These are phyloP conservation scores for Ustilago tritici DNA, from an alignment of 1,284 basidiomycete genomes.

Conservation along the genomic window DNA sequence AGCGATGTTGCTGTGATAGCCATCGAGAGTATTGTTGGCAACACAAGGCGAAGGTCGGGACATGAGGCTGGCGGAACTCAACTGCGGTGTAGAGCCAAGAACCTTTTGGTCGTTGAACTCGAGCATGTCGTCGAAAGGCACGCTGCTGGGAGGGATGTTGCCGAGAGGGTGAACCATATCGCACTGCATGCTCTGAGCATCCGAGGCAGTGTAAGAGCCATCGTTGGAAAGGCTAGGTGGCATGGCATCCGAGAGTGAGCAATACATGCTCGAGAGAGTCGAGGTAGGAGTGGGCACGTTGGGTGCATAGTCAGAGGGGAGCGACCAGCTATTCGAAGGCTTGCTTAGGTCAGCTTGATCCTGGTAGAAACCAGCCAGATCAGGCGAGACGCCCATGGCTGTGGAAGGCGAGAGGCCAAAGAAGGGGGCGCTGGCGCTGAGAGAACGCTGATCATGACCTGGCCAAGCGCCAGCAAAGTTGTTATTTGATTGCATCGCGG, in stretches of 20 bases:
- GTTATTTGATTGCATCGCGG: not conserved
- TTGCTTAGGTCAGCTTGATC: slow-evolving; percentile 12
- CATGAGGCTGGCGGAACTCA: slow-evolving; percentile 29
- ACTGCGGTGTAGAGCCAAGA: slow-evolving; percentile 18
- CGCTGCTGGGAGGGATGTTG: slow-evolving; percentile 8
- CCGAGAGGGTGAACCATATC: slow-evolving; percentile 37
- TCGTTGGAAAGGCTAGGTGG: slow-evolving; percentile 20
- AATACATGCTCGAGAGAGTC: slow-evolving; percentile 13
- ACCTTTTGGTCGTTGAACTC: slow-evolving; percentile 16
- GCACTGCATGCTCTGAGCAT: slow-evolving; percentile 24
- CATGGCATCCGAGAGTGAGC: slow-evolving; percentile 7
- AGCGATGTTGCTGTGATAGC: slow-evolving; percentile 47
- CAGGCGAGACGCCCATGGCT: slow-evolving; percentile 23
- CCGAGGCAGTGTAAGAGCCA: slow-evolving; percentile 18
- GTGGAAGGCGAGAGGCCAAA: slow-evolving; percentile 27
- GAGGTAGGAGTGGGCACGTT: not conserved
- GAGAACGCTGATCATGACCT: slow-evolving; percentile 3
- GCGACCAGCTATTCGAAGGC: slow-evolving; percentile 12
- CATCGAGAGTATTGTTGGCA: slow-evolving; percentile 33
- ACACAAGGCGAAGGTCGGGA: slow-evolving; percentile 33
- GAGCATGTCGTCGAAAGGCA: slow-evolving; percentile 27
- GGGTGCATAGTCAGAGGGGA: slow-evolving; percentile 8
- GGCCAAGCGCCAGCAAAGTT: slow-evolving; percentile 15
- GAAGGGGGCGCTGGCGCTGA: slow-evolving; percentile 19
- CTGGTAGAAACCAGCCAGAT: slow-evolving; percentile 18